Evolutionary conservation across 352 stramenopile genomes (phyloP).

Genomic region (Pythium monospermum): DNA sequence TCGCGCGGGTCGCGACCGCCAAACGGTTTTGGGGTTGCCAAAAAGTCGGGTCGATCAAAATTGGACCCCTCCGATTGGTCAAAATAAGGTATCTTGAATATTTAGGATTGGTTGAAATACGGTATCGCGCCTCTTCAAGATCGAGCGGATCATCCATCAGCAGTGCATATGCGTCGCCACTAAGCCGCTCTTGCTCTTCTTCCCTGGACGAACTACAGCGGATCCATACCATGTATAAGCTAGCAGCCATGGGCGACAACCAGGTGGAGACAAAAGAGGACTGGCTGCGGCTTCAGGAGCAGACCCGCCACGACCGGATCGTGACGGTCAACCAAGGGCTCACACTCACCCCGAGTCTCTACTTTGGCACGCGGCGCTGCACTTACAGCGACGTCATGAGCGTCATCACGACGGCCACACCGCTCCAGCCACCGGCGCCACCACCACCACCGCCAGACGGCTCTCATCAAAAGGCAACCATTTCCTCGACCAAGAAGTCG

Average conservation of each 20-base stretch:
- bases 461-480: too few species aligned
- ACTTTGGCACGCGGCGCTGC: conserved; percentile 65
- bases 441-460: too few species aligned
- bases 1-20: too few species aligned
- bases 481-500: too few species aligned
- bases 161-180: not conserved
- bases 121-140: conserved; percentile 14
- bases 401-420: conserved; percentile 48
- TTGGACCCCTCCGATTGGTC: not conserved
- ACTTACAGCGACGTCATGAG: conserved; percentile 74
- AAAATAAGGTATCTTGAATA: not conserved
- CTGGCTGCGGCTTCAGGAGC: conserved; percentile 46
- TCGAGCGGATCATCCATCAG: not conserved
- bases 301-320: conserved; percentile 43
- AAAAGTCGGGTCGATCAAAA: too few species aligned
- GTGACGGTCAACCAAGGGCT: conserved; percentile 56
- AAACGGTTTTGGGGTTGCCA: too few species aligned
- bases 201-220: too few species aligned
- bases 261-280: conserved; percentile 26
- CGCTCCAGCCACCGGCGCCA: too few species aligned
- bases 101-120: too few species aligned
- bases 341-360: conserved; percentile 47
- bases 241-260: conserved; percentile 1
- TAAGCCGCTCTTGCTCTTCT: too few species aligned
- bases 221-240: too few species aligned